phyloP scores from a whole-genome alignment of 202 grass and related monocot species.

The Cymbopogon flexuosus region DNA sequence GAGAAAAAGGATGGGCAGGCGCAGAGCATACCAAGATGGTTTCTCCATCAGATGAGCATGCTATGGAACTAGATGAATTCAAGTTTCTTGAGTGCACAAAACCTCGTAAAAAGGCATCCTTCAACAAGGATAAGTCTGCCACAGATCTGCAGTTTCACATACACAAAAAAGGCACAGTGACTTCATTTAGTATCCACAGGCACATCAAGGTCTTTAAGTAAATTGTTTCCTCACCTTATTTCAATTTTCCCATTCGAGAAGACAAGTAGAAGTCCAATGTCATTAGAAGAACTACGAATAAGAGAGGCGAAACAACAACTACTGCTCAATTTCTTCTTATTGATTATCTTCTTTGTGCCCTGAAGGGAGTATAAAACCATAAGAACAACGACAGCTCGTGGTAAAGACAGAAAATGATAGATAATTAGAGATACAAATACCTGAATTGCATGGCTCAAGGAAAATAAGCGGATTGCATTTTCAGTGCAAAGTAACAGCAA shows the following conservation, averaged over 20 bases:
- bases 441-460: conserved; percentile 71
- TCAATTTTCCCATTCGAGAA: conserved; percentile 76
- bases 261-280: conserved; percentile 68
- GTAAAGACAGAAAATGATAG: not conserved
- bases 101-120: conserved; percentile 59
- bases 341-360: conserved; percentile 77
- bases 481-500: conserved; percentile 81
- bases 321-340: conserved; percentile 70
- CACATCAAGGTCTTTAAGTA: not conserved
- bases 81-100: conserved; percentile 53
- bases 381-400: not conserved
- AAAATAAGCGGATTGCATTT: conserved; percentile 88
- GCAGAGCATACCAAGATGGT: conserved; percentile 55
- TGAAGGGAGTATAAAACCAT: conserved; percentile 26
- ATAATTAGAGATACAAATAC: conserved; percentile 43
- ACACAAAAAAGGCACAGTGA: conserved; percentile 20
- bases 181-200: conserved; percentile 5
- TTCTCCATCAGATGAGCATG: conserved; percentile 78
- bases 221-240: conserved; percentile 54
- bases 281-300: conserved; percentile 55
- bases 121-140: conserved; percentile 78
- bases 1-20: conserved; percentile 25
- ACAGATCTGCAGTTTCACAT: conserved; percentile 71
- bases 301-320: conserved; percentile 74
- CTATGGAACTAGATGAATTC: conserved; percentile 46